A percentile compares a stretch with the other conserved stretches of the same genome.
Conservation (phyloP, 331 rosid species). For the Malus hybrid region DNA sequence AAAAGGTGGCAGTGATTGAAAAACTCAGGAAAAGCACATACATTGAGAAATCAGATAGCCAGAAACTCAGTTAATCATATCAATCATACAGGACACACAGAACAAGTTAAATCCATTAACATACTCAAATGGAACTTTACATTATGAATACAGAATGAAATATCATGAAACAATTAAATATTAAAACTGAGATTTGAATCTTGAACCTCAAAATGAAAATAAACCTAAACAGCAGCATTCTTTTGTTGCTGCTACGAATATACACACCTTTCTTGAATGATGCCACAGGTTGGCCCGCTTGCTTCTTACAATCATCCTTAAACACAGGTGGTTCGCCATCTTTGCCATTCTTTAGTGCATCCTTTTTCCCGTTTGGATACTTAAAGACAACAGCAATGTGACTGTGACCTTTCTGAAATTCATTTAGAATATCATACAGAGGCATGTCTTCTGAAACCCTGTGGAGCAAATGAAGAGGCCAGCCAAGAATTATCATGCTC, state of each 20-base stretch:
- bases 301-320: slow-evolving; percentile 41
- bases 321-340: slow-evolving; percentile 36
- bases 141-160: neutral
- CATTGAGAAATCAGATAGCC: neutral
- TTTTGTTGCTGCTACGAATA: neutral
- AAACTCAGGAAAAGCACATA: neutral
- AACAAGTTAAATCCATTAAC: neutral
- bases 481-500: neutral
- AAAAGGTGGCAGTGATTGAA: neutral
- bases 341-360: slow-evolving; percentile 29
- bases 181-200: neutral
- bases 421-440: slow-evolving; percentile 84
- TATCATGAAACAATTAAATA: neutral
- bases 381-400: slow-evolving; percentile 92
- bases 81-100: neutral
- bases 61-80: neutral
- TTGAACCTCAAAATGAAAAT: neutral
- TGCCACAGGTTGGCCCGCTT: slow-evolving; percentile 24
- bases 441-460: slow-evolving; percentile 98
- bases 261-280: slow-evolving; percentile 42
- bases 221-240: neutral
- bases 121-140: neutral
- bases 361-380: slow-evolving; percentile 54
- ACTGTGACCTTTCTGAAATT: slow-evolving; percentile 98
- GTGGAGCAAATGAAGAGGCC: slow-evolving; percentile 22